Conservation (phyloP, 768 basidiomycete species). For the Lenzites betulinus region DNA sequence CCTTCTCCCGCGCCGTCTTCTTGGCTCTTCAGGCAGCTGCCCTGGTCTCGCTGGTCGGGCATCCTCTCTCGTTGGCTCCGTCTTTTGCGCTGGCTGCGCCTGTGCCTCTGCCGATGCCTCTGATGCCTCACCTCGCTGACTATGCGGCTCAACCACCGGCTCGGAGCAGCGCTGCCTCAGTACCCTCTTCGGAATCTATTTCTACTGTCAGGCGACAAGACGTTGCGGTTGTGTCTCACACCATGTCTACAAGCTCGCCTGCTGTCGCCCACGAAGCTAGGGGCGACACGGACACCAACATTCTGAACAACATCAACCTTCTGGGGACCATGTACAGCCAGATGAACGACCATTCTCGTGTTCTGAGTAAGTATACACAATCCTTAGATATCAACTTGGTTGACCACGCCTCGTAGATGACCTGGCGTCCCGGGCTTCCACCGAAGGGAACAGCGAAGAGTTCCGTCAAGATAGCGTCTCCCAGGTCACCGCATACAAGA, state of each 20-base stretch:
- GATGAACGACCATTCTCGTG: conserved; percentile 27
- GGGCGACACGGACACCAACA: conserved; percentile 13
- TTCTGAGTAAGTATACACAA: conserved; percentile 22
- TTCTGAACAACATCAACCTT: conserved; percentile 27
- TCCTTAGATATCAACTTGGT: background rate
- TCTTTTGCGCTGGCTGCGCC: conserved; percentile 30
- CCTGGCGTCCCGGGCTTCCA: background rate
- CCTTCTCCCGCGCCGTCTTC: conserved; percentile 40
- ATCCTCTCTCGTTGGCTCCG: conserved; percentile 16
- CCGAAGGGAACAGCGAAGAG: conserved; percentile 22
- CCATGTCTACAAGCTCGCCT: background rate
- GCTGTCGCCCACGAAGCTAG: background rate
- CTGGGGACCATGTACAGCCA: conserved; percentile 28
- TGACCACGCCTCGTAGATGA: conserved; percentile 1
- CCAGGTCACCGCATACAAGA: conserved; percentile 39
- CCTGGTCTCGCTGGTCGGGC: conserved; percentile 39
- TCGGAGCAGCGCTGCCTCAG: conserved; percentile 7
- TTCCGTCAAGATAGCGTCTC: conserved; percentile 42
- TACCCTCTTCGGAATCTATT: background rate
- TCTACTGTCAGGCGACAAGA: background rate
- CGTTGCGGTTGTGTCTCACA: conserved; percentile 10
- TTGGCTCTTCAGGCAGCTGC: conserved; percentile 43
- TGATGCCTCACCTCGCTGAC: conserved; percentile 21
- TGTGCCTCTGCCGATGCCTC: conserved; percentile 26
- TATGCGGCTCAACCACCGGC: conserved; percentile 23